Percentiles rank a stretch among this genome's conserved stretches.
Conservation (phyloP, 306 rosid species). For the Glycyrrhiza uralensis region DNA sequence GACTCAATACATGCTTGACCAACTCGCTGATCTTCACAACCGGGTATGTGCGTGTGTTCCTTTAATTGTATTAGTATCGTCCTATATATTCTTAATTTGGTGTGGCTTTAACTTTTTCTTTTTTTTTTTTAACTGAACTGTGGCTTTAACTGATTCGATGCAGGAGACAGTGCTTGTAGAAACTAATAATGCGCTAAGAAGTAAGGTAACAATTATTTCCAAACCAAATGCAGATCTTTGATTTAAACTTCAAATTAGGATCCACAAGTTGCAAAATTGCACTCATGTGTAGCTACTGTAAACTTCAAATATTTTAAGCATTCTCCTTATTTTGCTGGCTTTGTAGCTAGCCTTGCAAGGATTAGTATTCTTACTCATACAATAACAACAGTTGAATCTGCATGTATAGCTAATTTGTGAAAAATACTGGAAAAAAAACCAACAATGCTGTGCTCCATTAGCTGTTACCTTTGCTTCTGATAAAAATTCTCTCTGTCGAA, state of each 20-base stretch:
- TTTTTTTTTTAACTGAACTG: too few species aligned
- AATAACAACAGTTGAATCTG: too few species aligned
- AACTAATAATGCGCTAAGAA: constrained; percentile 52
- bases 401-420: too few species aligned
- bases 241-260: background rate
- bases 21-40: constrained; percentile 75
- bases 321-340: too few species aligned
- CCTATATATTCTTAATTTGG: background rate
- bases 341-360: too few species aligned
- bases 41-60: constrained; percentile 42
- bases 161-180: constrained; percentile 73
- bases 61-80: background rate
- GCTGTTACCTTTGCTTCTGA: background rate
- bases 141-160: background rate
- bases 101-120: background rate
- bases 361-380: too few species aligned
- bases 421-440: too few species aligned
- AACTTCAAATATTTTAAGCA: too few species aligned
- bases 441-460: too few species aligned
- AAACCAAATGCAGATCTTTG: background rate
- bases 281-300: too few species aligned
- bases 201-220: constrained; percentile 47
- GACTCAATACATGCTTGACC: constrained; percentile 74
- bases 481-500: background rate
- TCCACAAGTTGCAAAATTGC: background rate